A percentile compares a stretch with the other conserved stretches of the same genome.
phyloP scores from a whole-genome alignment of 2,329 filamentous ascomycete species.

The Colletotrichum lentis region DNA sequence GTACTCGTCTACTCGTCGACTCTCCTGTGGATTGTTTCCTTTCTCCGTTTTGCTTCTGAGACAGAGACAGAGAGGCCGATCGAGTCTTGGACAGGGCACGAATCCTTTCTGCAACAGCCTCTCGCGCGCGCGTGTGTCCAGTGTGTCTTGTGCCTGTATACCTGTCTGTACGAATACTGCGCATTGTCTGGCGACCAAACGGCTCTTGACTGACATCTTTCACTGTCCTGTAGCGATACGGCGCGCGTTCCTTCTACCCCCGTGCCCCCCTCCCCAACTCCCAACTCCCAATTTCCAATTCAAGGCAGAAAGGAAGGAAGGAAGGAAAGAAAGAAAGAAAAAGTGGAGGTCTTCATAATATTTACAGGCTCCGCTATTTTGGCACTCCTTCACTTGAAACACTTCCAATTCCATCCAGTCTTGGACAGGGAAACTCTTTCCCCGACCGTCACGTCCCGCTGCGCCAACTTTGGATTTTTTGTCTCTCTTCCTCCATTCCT shows the following conservation, averaged over 20 bases:
- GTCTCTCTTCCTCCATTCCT: constrained; percentile 8
- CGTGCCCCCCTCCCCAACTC: neutral
- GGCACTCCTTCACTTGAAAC: constrained; percentile 35
- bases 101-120: neutral
- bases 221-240: constrained; percentile 23
- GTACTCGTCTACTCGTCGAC: neutral
- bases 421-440: constrained; percentile 33
- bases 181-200: constrained; percentile 19
- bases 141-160: no score
- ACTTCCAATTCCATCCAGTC: constrained; percentile 35
- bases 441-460: constrained; percentile 22
- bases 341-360: constrained; percentile 35
- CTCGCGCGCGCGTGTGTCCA: no score
- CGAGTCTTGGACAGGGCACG: constrained; percentile 22
- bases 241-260: constrained; percentile 19
- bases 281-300: neutral
- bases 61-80: constrained; percentile 34
- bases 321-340: neutral
- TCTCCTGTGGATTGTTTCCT: neutral
- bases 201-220: constrained; percentile 32
- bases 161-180: no score
- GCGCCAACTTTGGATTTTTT: constrained; percentile 22
- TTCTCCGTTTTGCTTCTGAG: constrained; percentile 10
- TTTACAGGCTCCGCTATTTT: constrained; percentile 34
- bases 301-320: neutral